A percentile compares a stretch with the other conserved stretches of the same genome.
Conservation (phyloP, 2,329 filamentous ascomycete genomes). For the Tolypocladium pustulatum region DNA sequence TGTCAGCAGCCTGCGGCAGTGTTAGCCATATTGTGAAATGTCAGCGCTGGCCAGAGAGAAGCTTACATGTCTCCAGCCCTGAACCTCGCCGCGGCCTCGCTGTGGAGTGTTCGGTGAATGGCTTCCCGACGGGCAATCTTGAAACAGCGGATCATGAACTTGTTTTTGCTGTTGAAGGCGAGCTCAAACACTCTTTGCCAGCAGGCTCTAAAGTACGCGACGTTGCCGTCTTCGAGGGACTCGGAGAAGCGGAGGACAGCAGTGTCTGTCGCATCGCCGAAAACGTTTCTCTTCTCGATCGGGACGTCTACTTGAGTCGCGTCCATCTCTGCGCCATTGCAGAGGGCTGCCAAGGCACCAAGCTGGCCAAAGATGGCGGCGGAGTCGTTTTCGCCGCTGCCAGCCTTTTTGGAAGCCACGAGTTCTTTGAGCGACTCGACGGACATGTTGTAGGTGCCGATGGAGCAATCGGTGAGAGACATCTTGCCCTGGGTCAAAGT, state of each 20-base stretch:
- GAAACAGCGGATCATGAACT: slow-evolving; percentile 64
- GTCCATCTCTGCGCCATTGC: slow-evolving; percentile 69
- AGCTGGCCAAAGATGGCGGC: slow-evolving; percentile 41
- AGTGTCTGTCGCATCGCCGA: slow-evolving; percentile 68
- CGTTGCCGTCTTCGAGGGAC: slow-evolving; percentile 38
- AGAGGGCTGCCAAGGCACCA: slow-evolving; percentile 52
- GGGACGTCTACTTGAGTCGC: slow-evolving; percentile 49
- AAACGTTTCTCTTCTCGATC: slow-evolving; percentile 50
- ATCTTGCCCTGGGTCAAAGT: slow-evolving; percentile 62
- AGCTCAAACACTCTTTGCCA: slow-evolving; percentile 60
- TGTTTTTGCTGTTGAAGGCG: slow-evolving; percentile 75
- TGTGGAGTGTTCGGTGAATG: slow-evolving; percentile 24
- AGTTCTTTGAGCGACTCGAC: slow-evolving; percentile 38
- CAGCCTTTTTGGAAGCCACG: slow-evolving; percentile 14
- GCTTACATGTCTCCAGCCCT: slow-evolving; percentile 25
- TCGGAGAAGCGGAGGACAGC: slow-evolving; percentile 65
- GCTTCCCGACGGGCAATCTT: slow-evolving; percentile 26
- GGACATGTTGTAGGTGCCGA: slow-evolving; percentile 40
- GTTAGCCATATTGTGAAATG: background rate
- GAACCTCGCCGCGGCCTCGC: slow-evolving; percentile 22
- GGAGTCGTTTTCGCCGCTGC: slow-evolving; percentile 19
- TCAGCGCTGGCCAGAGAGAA: background rate
- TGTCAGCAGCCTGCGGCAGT: slow-evolving; percentile 41
- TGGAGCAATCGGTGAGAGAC: slow-evolving; percentile 58
- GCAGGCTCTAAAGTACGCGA: slow-evolving; percentile 46